These are phyloP conservation scores for Scedosporium minutisporum DNA, from an alignment of 2,329 filamentous ascomycete genomes.

Conservation along the genomic window DNA sequence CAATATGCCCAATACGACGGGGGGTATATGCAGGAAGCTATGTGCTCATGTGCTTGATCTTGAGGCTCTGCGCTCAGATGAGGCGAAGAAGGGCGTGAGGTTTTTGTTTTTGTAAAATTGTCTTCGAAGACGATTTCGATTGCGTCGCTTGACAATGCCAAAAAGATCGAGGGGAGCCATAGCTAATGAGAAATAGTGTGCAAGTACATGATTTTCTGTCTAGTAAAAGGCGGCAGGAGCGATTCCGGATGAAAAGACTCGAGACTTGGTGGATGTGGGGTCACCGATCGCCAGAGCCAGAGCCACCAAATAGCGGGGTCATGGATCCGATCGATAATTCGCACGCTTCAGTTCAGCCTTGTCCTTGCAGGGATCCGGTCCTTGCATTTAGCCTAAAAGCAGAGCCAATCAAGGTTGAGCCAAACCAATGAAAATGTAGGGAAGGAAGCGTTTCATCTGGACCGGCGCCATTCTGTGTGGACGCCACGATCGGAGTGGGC, in stretches of 20 bases:
- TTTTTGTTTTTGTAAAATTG: neutral
- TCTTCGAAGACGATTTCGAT: too few relatives aligned
- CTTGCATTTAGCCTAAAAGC: constrained; percentile 3
- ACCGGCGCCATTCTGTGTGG: too few relatives aligned
- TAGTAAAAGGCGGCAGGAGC: neutral
- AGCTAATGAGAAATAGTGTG: neutral
- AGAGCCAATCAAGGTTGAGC: neutral
- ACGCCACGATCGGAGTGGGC: too few relatives aligned
- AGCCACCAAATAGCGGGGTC: neutral
- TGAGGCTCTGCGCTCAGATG: neutral
- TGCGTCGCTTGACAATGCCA: neutral
- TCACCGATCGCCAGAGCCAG: neutral
- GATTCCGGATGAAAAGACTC: neutral
- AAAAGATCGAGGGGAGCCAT: neutral
- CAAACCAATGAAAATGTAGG: too few relatives aligned
- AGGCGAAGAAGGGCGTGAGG: neutral
- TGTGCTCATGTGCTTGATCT: neutral
- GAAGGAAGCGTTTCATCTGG: too few relatives aligned
- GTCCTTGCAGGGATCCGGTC: neutral
- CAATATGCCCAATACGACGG: neutral
- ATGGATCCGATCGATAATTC: neutral
- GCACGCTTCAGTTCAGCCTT: constrained; percentile 1
- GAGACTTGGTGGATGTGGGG: neutral
- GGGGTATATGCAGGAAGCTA: neutral
- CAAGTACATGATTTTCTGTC: neutral